Evolutionary conservation across 2,329 filamentous ascomycete species (phyloP).

Genomic region (Penicillium sp.): DNA sequence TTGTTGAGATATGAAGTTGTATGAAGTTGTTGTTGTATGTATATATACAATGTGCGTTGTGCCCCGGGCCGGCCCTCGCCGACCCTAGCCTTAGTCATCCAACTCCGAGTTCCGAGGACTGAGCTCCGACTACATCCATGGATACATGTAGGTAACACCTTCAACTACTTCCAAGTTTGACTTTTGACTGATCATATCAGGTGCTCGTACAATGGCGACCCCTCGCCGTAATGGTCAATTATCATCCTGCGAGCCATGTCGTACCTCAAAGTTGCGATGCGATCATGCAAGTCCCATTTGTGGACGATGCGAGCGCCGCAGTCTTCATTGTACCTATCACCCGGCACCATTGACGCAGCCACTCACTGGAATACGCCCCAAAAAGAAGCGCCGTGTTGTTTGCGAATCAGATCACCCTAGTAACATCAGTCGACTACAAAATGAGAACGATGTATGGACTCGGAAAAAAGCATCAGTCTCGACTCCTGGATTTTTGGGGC

Average conservation of each 20-base stretch:
- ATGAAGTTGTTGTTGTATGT: too few species aligned
- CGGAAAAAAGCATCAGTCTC: slow-evolving; percentile 2
- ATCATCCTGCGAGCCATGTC: slow-evolving; percentile 27
- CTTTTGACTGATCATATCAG: not conserved
- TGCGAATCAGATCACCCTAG: not conserved
- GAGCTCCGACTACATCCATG: not conserved
- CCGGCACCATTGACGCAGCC: slow-evolving; percentile 1
- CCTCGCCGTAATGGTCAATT: slow-evolving; percentile 11
- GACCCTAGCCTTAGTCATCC: not conserved
- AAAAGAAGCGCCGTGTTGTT: not conserved
- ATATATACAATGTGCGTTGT: too few species aligned
- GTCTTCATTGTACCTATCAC: slow-evolving; percentile 2
- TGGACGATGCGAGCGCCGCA: slow-evolving; percentile 4
- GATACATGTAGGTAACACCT: not conserved
- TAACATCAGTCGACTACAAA: not conserved
- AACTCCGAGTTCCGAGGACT: not conserved
- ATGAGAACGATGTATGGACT: slow-evolving; percentile 1
- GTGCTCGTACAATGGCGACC: not conserved
- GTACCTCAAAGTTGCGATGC: slow-evolving; percentile 28
- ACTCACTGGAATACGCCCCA: not conserved
- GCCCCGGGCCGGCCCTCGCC: too few species aligned
- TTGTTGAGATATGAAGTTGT: too few species aligned
- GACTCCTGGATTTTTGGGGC: slow-evolving; percentile 15
- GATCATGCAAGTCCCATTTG: slow-evolving; percentile 17
- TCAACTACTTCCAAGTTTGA: not conserved